These are phyloP conservation scores for Leishmania turanica DNA, from an alignment of 208 protist species.

Conservation along the genomic window DNA sequence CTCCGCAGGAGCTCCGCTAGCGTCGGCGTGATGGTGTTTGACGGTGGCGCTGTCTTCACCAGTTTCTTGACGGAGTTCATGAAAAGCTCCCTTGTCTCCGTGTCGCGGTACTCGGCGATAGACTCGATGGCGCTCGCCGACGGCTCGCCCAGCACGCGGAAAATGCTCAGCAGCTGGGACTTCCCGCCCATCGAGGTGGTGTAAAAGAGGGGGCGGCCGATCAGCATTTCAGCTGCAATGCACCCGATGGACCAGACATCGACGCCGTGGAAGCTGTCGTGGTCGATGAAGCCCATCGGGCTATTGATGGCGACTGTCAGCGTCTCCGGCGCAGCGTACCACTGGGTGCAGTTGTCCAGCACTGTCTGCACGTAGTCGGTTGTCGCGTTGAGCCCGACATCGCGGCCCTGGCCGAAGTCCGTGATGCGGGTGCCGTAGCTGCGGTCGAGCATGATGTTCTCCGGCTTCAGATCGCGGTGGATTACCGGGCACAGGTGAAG, in stretches of 20 bases:
- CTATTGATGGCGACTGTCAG: conserved; percentile 78
- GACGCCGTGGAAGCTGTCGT: conserved; percentile 70
- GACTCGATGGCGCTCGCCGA: conserved; percentile 73
- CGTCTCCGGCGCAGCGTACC: conserved; percentile 98
- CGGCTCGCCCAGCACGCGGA: conserved; percentile 84
- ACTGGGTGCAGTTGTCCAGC: conserved; percentile 91
- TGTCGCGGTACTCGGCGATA: conserved; percentile 64
- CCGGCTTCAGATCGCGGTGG: conserved; percentile 94
- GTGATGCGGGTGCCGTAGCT: conserved; percentile 94
- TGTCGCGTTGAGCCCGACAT: conserved; percentile 48
- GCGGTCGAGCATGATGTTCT: conserved; percentile 91
- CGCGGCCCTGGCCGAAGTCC: conserved; percentile 97
- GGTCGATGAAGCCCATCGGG: conserved; percentile 81
- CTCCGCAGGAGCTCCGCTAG: conserved; percentile 52
- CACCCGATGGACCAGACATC: conserved; percentile 94
- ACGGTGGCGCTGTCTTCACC: conserved; percentile 20
- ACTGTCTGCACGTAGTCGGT: conserved; percentile 58
- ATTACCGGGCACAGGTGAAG: conserved; percentile 89
- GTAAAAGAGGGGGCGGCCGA: conserved; percentile 80
- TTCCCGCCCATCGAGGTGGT: conserved; percentile 88
- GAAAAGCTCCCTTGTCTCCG: conserved; percentile 46
- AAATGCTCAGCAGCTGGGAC: conserved; percentile 94
- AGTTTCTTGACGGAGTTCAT: conserved; percentile 38
- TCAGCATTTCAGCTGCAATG: conserved; percentile 91
- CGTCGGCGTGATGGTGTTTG: conserved; percentile 4